Conservation (phyloP, 2,329 filamentous ascomycete species). For the Paecilomyces niveus region DNA sequence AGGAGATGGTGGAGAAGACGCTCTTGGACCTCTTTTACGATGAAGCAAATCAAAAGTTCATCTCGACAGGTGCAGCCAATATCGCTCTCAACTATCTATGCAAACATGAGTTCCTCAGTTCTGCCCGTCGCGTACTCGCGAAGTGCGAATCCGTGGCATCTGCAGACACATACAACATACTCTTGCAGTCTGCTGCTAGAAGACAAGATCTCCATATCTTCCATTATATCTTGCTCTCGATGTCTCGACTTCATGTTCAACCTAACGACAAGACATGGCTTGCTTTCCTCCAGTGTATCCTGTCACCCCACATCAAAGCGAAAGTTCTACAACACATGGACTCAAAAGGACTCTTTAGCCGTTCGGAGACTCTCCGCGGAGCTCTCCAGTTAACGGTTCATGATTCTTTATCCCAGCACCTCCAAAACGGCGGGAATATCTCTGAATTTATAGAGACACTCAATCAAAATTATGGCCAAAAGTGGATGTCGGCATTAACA, state of each 20-base stretch:
- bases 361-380: conserved; percentile 14
- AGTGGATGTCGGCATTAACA: conserved; percentile 30
- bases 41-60: conserved; percentile 17
- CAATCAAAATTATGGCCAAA: conserved; percentile 24
- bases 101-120: conserved; percentile 20
- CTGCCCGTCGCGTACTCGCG: conserved; percentile 27
- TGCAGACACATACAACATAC: conserved; percentile 38
- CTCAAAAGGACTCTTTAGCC: conserved; percentile 22
- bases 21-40: conserved; percentile 26
- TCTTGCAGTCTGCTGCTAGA: conserved; percentile 32
- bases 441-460: conserved; percentile 32
- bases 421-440: conserved; percentile 26
- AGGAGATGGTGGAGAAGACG: conserved; percentile 12
- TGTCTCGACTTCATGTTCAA: conserved; percentile 29
- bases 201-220: conserved; percentile 34
- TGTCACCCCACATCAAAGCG: conserved; percentile 19
- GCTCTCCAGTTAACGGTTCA: conserved; percentile 24
- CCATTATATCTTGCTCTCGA: conserved; percentile 27
- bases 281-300: conserved; percentile 26
- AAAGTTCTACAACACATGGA: conserved; percentile 24
- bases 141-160: conserved; percentile 28
- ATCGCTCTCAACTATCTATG: conserved; percentile 32
- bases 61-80: conserved; percentile 38
- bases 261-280: conserved; percentile 40
- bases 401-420: conserved; percentile 23